Evolutionary conservation across 805 yeast species (phyloP), one percentile per base, ranked within the genome.

Genomic region (Clavispora santaluciae): DNA sequence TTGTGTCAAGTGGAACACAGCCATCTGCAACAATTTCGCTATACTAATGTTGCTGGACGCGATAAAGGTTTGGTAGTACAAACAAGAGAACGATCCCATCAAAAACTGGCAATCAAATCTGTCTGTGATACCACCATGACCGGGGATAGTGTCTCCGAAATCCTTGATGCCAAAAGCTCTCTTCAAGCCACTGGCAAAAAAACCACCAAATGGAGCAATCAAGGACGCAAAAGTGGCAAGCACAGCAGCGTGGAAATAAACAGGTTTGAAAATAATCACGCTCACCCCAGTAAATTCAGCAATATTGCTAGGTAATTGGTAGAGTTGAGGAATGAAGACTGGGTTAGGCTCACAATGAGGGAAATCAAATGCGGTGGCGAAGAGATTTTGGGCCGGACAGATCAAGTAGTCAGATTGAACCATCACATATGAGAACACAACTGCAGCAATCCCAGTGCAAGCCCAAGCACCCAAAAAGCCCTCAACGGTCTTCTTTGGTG

Each of bases 391-490:
- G 24, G 89, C 89, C 9, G 98, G 98, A 61, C 99, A 93, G 46
- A 85, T 86, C 72, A 93, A 68, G 63, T 83, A 93, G 55, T 76
- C 76, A 50, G 78, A 81, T 38, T 78, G 74, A 28, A 84, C 70
- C 48, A 89, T 70, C 39, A 83, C 57, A 51, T 76, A 76, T 2
- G 95, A 75, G 39, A 89, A 72, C 6, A 81, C 39, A 21, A 87
- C 64, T 1, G 91, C 87, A 47, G 86, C 80, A 25, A 85, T 46
- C 6, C 86, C 81, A 8, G 99, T 93, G 58, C 93, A 91, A 36
- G 88, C 64, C 99, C 99, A 93, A 13, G 98, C 99, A 39, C 99
- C 99, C 37, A 91, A 67, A 56, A 93, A 93, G 3, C 99, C 99
- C 68, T 93, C 99, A 26, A 91, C 89, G 3, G 99, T 93, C 67